phyloP scores from a whole-genome alignment of 192 early-diverging fungal species.

The Rhizoclosmatium globosum region DNA sequence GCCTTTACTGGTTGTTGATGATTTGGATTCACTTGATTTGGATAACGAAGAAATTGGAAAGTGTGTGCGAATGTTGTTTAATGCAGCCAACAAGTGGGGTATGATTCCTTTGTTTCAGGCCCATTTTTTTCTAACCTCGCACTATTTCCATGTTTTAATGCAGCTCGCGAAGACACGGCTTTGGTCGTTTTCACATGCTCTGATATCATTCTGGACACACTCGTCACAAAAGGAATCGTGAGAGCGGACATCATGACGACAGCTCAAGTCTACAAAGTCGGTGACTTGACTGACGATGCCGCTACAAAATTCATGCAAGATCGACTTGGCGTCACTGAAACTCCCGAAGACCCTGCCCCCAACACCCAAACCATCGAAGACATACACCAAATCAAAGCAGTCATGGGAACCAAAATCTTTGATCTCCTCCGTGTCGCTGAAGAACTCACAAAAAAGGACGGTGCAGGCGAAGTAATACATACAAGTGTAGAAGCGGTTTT shows the following conservation, averaged over 20 bases:
- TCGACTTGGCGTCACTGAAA: not conserved
- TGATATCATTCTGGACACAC: not conserved
- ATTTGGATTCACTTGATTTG: constrained; percentile 30
- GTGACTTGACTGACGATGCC: not conserved
- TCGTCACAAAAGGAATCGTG: not conserved
- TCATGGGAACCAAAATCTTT: constrained; percentile 29
- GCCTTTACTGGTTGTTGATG: constrained; percentile 40
- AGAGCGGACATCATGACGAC: not conserved
- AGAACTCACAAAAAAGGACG: constrained; percentile 26
- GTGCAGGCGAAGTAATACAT: not conserved
- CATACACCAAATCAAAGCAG: not conserved
- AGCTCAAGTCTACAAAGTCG: constrained; percentile 32
- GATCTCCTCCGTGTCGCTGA: constrained; percentile 30
- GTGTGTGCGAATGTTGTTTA: constrained; percentile 35
- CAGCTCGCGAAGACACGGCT: constrained; percentile 37
- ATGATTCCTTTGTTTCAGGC: too few relatives aligned
- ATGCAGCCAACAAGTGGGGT: constrained; percentile 39
- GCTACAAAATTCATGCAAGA: constrained; percentile 20
- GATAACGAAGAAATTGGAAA: not conserved
- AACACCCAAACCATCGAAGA: not conserved
- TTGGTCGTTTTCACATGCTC: constrained; percentile 24
- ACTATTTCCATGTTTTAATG: too few relatives aligned
- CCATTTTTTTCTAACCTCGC: too few relatives aligned
- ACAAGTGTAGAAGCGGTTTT: not conserved
- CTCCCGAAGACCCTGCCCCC: not conserved